A percentile compares a stretch with the other conserved stretches of the same genome.
Conservation (phyloP, 805 yeast species). For the Limtongia smithiae region DNA sequence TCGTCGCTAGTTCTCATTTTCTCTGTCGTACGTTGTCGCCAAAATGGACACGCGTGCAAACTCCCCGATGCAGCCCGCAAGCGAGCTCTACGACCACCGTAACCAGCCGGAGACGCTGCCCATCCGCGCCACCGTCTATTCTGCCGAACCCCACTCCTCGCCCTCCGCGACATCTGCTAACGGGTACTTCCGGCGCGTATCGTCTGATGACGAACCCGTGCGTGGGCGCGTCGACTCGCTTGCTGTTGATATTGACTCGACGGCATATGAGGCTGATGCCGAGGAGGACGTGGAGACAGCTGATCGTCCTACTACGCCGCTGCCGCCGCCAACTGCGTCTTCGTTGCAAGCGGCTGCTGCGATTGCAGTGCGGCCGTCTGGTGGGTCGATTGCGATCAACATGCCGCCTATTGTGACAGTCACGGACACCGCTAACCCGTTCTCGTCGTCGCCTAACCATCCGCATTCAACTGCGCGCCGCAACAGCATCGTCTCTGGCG, state of each 20-base stretch:
- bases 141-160: neutral
- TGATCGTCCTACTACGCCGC: neutral
- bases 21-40: neutral
- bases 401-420: neutral
- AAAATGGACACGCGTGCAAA: constrained; percentile 15
- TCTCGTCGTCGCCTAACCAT: neutral
- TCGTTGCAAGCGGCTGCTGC: neutral
- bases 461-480: neutral
- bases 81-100: constrained; percentile 48
- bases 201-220: constrained; percentile 19
- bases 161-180: neutral
- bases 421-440: constrained; percentile 1
- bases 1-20: neutral
- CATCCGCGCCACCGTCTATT: constrained; percentile 33
- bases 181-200: constrained; percentile 3
- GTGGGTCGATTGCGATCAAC: constrained; percentile 2
- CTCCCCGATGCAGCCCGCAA: constrained; percentile 19
- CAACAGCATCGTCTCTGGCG: neutral
- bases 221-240: constrained; percentile 9
- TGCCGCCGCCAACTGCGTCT: neutral
- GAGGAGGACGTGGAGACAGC: constrained; percentile 19
- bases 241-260: constrained; percentile 4
- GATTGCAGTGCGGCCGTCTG: neutral
- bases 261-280: constrained; percentile 20
- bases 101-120: constrained; percentile 46